Percentiles rank a stretch among this genome's conserved stretches.
phyloP scores from a whole-genome alignment of 2,329 filamentous ascomycete species.

The Hirsutella thompsonii region DNA sequence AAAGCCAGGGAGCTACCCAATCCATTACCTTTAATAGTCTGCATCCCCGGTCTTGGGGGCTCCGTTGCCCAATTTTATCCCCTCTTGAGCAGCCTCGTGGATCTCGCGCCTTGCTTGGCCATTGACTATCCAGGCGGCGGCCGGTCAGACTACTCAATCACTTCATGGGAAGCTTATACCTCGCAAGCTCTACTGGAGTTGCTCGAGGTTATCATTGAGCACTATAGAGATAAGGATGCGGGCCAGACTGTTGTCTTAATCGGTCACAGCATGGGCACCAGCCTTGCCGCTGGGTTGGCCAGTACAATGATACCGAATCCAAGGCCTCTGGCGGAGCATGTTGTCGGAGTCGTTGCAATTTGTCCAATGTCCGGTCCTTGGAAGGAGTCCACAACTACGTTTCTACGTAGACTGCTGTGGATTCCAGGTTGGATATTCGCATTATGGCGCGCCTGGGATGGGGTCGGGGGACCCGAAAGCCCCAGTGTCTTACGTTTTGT shows the following conservation, averaged over 20 bases:
- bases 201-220: constrained; percentile 60
- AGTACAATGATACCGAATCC: constrained; percentile 27
- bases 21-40: constrained; percentile 74
- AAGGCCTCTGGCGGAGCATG: constrained; percentile 42
- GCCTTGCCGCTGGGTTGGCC: constrained; percentile 60
- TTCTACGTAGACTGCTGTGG: constrained; percentile 46
- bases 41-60: constrained; percentile 87
- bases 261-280: constrained; percentile 84
- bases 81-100: constrained; percentile 67
- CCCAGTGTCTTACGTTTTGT: constrained; percentile 69
- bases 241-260: constrained; percentile 67
- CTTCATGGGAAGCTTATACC: constrained; percentile 65
- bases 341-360: constrained; percentile 68
- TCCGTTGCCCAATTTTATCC: constrained; percentile 80
- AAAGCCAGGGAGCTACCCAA: constrained; percentile 72
- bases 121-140: constrained; percentile 90
- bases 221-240: constrained; percentile 51
- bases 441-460: constrained; percentile 65
- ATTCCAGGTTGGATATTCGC: constrained; percentile 65
- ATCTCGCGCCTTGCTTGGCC: constrained; percentile 67
- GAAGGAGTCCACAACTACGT: constrained; percentile 26
- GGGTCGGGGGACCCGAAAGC: constrained; percentile 65
- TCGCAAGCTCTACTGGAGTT: constrained; percentile 64
- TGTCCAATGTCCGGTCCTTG: constrained; percentile 63
- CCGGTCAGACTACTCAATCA: constrained; percentile 59